A percentile compares a stretch with the other conserved stretches of the same genome.
Conservation (phyloP, 1,284 basidiomycete species). For the Neolentinus lepideus region DNA sequence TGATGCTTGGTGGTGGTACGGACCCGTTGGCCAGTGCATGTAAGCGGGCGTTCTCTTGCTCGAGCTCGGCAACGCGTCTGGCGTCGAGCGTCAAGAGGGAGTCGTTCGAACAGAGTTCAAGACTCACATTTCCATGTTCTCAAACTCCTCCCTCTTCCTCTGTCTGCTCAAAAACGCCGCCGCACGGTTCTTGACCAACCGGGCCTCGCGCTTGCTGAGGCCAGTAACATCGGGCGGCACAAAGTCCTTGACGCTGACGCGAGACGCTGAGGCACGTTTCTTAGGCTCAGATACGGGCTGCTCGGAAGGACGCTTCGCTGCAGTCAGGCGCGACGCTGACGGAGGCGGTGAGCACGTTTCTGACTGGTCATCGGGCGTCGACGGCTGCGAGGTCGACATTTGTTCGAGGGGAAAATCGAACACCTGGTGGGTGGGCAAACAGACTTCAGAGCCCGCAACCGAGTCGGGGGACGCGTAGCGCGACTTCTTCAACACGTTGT, state of each 20-base stretch:
- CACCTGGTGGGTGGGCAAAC: constrained; percentile 62
- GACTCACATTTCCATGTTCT: constrained; percentile 79
- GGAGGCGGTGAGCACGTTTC: constrained; percentile 25
- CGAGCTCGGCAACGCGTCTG: constrained; percentile 68
- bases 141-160: constrained; percentile 88
- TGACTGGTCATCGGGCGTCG: constrained; percentile 2
- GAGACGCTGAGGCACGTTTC: constrained; percentile 54
- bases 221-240: constrained; percentile 84
- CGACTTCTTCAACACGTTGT: constrained; percentile 40
- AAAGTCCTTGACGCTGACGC: constrained; percentile 76
- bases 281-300: constrained; percentile 36
- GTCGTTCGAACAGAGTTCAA: constrained; percentile 13
- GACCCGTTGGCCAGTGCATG: constrained; percentile 37
- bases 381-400: constrained; percentile 13
- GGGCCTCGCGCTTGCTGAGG: constrained; percentile 83
- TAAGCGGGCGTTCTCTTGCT: constrained; percentile 71
- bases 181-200: constrained; percentile 87
- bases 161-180: constrained; percentile 87
- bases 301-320: constrained; percentile 34
- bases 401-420: constrained; percentile 45
- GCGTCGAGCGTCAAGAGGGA: constrained; percentile 3
- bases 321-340: constrained; percentile 14
- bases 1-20: constrained; percentile 10
- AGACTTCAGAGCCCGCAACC: constrained; percentile 40
- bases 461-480: constrained; percentile 28